Evolutionary conservation across 1,284 basidiomycete genomes (phyloP).

Genomic region (Fomitiporia mediterranea): DNA sequence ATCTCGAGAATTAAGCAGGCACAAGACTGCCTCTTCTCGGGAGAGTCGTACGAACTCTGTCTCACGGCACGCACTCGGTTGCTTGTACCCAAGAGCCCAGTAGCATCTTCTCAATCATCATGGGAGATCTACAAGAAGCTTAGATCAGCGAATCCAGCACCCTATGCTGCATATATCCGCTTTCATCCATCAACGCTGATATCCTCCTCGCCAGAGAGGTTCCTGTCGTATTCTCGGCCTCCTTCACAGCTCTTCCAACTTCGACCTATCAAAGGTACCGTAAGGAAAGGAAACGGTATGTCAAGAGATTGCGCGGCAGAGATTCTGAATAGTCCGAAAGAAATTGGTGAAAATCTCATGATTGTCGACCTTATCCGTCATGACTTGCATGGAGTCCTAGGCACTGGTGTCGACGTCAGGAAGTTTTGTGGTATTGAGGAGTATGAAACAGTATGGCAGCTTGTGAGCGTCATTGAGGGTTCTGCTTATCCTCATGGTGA

Average conservation of each 20-base stretch:
- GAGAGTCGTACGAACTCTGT: conserved; percentile 96
- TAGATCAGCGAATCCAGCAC: conserved; percentile 82
- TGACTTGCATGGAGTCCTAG: conserved; percentile 78
- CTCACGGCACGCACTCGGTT: conserved; percentile 77
- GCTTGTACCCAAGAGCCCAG: conserved; percentile 34
- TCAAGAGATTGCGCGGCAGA: conserved; percentile 61
- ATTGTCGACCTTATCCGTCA: conserved; percentile 96
- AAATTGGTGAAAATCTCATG: conserved; percentile 97
- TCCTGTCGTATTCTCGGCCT: conserved; percentile 77
- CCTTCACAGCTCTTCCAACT: conserved; percentile 71
- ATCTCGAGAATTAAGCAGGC: conserved; percentile 68
- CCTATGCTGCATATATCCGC: conserved; percentile 83
- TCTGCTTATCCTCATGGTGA: conserved; percentile 26
- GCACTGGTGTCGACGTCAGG: conserved; percentile 75
- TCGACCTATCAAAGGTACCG: conserved; percentile 94
- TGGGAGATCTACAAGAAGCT: conserved; percentile 74
- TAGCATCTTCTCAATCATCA: conserved; percentile 43
- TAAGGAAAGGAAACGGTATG: conserved; percentile 60
- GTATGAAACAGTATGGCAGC: conserved; percentile 93
- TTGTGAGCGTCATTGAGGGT: conserved; percentile 92
- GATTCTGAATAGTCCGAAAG: conserved; percentile 76
- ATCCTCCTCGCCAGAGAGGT: conserved; percentile 90
- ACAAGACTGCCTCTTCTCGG: conserved; percentile 73
- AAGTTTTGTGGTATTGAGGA: conserved; percentile 89
- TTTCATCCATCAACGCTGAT: conserved; percentile 60